A percentile compares a stretch with the other conserved stretches of the same genome.
These are phyloP conservation scores for Hypoxylon sp. DNA, from an alignment of 2,329 filamentous ascomycete species.

Conservation along the genomic window DNA sequence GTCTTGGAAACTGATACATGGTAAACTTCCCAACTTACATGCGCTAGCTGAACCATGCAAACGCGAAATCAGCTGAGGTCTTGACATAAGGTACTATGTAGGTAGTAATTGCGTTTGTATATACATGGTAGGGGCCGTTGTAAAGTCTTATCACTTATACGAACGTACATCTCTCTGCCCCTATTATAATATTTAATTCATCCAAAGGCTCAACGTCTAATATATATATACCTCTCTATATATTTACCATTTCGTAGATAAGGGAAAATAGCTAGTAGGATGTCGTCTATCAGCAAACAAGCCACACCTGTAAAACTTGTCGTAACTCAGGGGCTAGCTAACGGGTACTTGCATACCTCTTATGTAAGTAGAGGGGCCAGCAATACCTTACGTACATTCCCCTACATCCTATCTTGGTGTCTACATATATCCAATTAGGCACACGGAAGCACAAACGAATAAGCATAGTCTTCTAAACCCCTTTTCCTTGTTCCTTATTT, in stretches of 20 bases:
- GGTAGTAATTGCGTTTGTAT: too few relatives aligned
- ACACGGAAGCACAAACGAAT: not conserved
- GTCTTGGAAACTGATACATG: not conserved
- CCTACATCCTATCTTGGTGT: not conserved
- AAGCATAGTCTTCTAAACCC: not conserved
- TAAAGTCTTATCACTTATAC: not conserved
- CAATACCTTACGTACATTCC: not conserved
- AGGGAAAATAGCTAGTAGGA: too few relatives aligned
- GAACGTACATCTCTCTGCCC: too few relatives aligned
- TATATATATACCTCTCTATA: too few relatives aligned
- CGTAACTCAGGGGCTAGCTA: not conserved
- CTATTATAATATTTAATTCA: too few relatives aligned
- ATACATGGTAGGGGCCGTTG: not conserved
- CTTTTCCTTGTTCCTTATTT: constrained; percentile 7
- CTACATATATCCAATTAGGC: not conserved
- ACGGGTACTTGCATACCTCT: constrained; percentile 30
- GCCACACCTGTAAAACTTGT: not conserved
- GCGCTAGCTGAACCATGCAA: not conserved
- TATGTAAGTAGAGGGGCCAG: too few relatives aligned
- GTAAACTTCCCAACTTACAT: not conserved
- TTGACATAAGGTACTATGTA: not conserved
- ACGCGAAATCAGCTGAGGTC: constrained; percentile 1
- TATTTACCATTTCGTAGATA: too few relatives aligned
- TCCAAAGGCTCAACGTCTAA: too few relatives aligned
- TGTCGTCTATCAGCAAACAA: not conserved